Evolutionary conservation across 176 grass and related monocot genomes (phyloP), one percentile per base, ranked within the genome.

Genomic region (Musa schizocarpa): DNA sequence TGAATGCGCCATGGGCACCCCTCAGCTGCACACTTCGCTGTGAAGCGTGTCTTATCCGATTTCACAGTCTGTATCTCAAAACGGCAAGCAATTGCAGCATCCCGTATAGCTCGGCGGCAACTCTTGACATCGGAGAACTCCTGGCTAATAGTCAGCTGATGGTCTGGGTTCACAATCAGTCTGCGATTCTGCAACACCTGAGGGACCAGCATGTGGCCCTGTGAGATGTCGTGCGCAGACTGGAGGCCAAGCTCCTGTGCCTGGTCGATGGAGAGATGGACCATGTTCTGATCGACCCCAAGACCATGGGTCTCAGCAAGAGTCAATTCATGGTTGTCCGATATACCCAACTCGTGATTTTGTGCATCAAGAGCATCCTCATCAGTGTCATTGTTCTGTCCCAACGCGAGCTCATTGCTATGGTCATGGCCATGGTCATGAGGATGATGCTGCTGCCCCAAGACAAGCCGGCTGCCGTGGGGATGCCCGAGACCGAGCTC

Each of bases 21-120:
- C 24, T 91, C 90, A 2, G 90, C 90, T n/a, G 95, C 80, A 9
- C 95, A 98, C 78, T 80, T 98, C 0, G 95, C 95, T 12, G 95
- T 98, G 75, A 98, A 98, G 9, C 95, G 82, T 0, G 78, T 67
- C 84, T 98, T 98, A 68, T 98, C 95, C 16, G 90, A 93, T 80
- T 98, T 98, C 27, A 98, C 95, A 0, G 95, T 98, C 69, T 98
- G 95, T 48, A 98, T 93, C 84, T 98, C 95, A 51, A 98, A 98
- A 78, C 89, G 95, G 80, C 95, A 98, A 63, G 86, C 86, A n/a
- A 98, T 98, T 64, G 95, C 95, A 0, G 90, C 82, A 82, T 94
- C 84, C 23, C 95, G 82, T 70, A 98, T 85, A 9, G 95, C 95
- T 68, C 95, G 75, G 25, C 95, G 95, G 69, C 95, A 98, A 57